Evolutionary conservation across 768 basidiomycete species (phyloP).

Genomic region (Rhodotorula kratochvilovae): DNA sequence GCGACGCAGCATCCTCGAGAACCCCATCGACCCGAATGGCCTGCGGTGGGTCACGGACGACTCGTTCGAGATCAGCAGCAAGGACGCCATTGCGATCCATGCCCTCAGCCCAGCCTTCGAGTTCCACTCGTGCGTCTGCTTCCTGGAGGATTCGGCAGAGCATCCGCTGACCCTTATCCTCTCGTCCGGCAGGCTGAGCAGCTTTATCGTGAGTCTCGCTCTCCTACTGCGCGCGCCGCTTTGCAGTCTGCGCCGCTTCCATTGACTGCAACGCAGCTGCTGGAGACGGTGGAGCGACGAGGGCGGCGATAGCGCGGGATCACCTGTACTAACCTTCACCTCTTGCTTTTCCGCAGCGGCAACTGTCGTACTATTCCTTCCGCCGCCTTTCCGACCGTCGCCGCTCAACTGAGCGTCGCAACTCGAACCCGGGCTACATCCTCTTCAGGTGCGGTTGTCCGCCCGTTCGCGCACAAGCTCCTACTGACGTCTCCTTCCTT

Average conservation of each 20-base stretch:
- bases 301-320: no score
- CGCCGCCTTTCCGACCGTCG: slow-evolving; percentile 36
- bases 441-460: slow-evolving; percentile 16
- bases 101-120: slow-evolving; percentile 27
- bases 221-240: background rate
- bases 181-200: slow-evolving; percentile 9
- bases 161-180: no score
- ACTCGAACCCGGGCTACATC: slow-evolving; percentile 17
- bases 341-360: background rate
- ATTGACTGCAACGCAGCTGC: no score
- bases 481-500: background rate
- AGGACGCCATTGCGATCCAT: slow-evolving; percentile 27
- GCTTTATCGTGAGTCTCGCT: slow-evolving; percentile 26
- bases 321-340: background rate
- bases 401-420: slow-evolving; percentile 22
- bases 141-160: background rate
- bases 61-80: slow-evolving; percentile 23
- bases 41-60: slow-evolving; percentile 21
- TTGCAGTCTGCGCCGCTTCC: no score
- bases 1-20: slow-evolving; percentile 20
- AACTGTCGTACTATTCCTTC: slow-evolving; percentile 35
- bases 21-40: slow-evolving; percentile 9
- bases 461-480: no score
- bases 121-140: slow-evolving; percentile 14
- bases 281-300: no score